phyloP scores from a whole-genome alignment of 257 asterid genomes.

The Rhazya stricta region DNA sequence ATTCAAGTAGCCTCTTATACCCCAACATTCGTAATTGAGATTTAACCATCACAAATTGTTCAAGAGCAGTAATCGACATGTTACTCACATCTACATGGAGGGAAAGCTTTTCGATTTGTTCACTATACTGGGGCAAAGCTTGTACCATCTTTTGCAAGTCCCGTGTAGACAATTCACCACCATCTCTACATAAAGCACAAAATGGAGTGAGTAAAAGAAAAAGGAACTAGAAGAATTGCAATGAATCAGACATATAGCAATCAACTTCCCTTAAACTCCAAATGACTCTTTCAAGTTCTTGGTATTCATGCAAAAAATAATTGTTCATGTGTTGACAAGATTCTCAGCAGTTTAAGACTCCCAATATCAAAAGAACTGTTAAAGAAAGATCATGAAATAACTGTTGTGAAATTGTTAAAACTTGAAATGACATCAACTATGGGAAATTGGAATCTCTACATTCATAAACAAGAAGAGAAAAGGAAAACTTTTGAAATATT shows the following conservation, averaged over 20 bases:
- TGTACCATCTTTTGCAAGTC: conserved; percentile 99
- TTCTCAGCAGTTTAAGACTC: not conserved
- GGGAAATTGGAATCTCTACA: not conserved
- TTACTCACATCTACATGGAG: conserved; percentile 99
- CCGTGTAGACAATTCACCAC: conserved; percentile 82
- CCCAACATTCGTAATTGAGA: not conserved
- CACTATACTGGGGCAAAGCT: conserved; percentile 98
- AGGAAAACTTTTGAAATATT: not conserved
- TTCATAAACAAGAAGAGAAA: not conserved
- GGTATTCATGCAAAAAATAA: not conserved
- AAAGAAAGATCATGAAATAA: not conserved
- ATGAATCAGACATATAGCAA: not conserved
- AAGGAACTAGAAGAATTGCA: not conserved
- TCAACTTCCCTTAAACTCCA: not conserved
- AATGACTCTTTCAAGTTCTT: not conserved
- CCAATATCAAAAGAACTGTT: not conserved
- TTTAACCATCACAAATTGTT: conserved; percentile 18
- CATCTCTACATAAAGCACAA: conserved; percentile 48
- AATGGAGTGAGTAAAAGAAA: conserved; percentile 15
- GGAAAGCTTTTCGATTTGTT: conserved; percentile 97
- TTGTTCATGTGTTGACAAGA: not conserved
- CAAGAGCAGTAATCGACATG: conserved; percentile 13
- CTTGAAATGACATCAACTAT: not conserved
- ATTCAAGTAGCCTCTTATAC: not conserved
- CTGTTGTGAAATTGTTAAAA: not conserved